These are phyloP conservation scores for Leavenworthia alabamica DNA, from an alignment of 345 rosid species.

Conservation along the genomic window DNA sequence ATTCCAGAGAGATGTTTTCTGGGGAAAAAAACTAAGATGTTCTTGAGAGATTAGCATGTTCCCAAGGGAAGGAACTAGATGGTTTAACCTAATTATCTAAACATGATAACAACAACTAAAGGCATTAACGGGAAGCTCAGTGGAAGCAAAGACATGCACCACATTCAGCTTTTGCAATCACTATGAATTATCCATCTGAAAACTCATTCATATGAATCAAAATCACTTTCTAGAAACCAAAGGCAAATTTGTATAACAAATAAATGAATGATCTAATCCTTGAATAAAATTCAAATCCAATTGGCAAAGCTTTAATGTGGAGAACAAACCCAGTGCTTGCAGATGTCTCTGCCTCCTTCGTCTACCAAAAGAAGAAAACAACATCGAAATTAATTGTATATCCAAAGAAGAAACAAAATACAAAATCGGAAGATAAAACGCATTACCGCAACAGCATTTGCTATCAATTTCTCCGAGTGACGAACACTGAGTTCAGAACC, in stretches of 20 bases:
- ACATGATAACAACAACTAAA: background rate
- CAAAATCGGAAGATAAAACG: background rate
- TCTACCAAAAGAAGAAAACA: constrained; percentile 33
- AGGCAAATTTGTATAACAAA: no score
- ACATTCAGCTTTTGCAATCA: background rate
- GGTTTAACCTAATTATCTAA: background rate
- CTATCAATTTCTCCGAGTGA: constrained; percentile 40
- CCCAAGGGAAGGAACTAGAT: background rate
- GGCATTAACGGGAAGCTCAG: background rate
- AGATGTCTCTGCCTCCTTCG: constrained; percentile 50
- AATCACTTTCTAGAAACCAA: no score
- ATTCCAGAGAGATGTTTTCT: no score
- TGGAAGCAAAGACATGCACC: background rate
- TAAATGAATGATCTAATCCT: no score
- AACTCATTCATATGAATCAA: no score
- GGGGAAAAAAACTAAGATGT: background rate
- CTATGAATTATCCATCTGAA: background rate
- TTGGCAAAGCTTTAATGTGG: background rate
- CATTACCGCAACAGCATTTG: constrained; percentile 77
- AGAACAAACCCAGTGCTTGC: constrained; percentile 56
- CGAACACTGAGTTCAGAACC: constrained; percentile 34
- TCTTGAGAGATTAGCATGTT: background rate
- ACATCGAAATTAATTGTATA: background rate
- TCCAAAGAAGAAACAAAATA: background rate
- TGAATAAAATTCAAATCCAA: background rate